These are phyloP conservation scores for Ettlia oleoabundans DNA, from an alignment of 139 green algal species.

Conservation along the genomic window DNA sequence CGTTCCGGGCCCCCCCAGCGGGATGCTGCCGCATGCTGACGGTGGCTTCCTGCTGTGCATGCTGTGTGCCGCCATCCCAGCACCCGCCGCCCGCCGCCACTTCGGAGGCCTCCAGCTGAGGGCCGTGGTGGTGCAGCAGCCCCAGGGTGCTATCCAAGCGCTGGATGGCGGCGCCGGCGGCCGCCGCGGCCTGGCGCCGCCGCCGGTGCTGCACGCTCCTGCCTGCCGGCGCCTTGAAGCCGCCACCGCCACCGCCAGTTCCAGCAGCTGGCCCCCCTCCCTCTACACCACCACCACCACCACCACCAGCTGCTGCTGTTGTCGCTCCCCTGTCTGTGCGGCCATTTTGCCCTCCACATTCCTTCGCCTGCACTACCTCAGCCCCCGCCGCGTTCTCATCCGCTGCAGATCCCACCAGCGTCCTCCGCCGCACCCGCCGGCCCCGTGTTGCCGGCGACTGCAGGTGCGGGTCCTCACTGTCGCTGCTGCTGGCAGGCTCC, in stretches of 20 bases:
- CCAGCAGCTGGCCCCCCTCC: not conserved
- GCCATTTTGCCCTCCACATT: no score
- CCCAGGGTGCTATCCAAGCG: constrained; percentile 31
- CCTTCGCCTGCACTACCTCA: not conserved
- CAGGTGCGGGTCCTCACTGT: not conserved
- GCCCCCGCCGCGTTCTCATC: not conserved
- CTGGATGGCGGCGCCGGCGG: not conserved
- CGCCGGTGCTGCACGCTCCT: not conserved
- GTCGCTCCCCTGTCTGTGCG: not conserved
- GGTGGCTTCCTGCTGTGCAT: constrained; percentile 6
- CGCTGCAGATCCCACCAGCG: not conserved
- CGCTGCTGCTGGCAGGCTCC: constrained; percentile 21
- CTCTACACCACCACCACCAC: not conserved
- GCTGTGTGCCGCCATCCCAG: not conserved
- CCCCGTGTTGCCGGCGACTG: not conserved
- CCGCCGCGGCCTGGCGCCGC: not conserved
- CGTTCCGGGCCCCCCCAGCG: no score
- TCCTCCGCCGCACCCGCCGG: constrained; percentile 12
- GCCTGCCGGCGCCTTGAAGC: constrained; percentile 25
- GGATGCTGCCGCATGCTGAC: constrained; percentile 22
- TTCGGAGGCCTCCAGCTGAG: constrained; percentile 10
- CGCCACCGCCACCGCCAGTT: not conserved
- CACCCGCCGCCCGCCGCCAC: constrained; percentile 18
- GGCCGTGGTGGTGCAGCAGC: not conserved
- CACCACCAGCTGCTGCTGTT: no score